Base-by-base conservation (phyloP, 2,329 filamentous ascomycete genomes). In the Arthrobotrys sphaeroides region DNA sequence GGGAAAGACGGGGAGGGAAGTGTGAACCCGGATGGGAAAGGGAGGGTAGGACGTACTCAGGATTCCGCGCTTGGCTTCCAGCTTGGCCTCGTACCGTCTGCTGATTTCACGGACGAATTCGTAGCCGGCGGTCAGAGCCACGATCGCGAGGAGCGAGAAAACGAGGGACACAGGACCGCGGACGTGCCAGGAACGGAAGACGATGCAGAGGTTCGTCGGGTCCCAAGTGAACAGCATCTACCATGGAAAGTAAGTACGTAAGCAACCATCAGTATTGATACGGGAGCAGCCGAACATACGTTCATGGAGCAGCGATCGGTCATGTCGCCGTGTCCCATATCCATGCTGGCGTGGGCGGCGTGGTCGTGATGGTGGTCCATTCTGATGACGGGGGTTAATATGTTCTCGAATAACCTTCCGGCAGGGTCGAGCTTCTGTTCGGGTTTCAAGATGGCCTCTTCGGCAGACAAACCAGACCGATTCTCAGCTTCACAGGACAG, bases 191-290 rank as follows among this genome's bases (percentile, higher is more conserved):
- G 90, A 89, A 80, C 87, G 87, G 86, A 98, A 99, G 83, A 99
- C 77, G 68, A 99, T 96, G 87, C 95, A 99, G 78, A 99, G 92
- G 84, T 98, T 91, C 68, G 87, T 88, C 1, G 94, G 94, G 82
- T 93, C 89, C 94, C 94, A 99, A 77, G 93, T 98, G 85, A 99
- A 99, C 79, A 98, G 89, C 94, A 97, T 98, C 93, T 97, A 79
- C 3, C 2, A 12, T 55, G 6, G 43, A 28, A 3, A n/a, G n/a
- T n/a, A n/a, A n/a, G n/a, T n/a, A n/a, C n/a, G n/a, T n/a, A n/a
- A n/a, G n/a, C n/a, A n/a, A 55, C 18, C 26, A 38, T 33, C 9
- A 2, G 18, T 40, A 26, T 26, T 7, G 24, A 57, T 10, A 55
- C 36, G 36, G 12, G 13, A 16, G 47, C 10, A 20, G 26, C 4